Evolutionary conservation across 257 asterid genomes (phyloP).

Genomic region (Thymus quinquecostatus): DNA sequence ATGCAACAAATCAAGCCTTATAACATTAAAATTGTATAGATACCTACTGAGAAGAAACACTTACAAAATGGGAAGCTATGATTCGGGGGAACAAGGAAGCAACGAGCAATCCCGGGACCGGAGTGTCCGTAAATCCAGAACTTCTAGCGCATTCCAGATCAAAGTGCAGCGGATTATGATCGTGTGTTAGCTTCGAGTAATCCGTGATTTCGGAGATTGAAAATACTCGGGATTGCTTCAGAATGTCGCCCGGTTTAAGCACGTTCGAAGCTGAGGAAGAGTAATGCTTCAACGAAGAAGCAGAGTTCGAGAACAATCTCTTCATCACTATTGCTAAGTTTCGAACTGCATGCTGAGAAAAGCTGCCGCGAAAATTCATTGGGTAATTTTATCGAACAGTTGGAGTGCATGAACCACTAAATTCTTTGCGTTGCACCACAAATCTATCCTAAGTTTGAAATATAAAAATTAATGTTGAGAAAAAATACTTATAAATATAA

Average conservation of each 20-base stretch:
- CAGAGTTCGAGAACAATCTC: slow-evolving; percentile 29
- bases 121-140: slow-evolving; percentile 60
- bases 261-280: slow-evolving; percentile 39
- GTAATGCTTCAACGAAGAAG: slow-evolving; percentile 32
- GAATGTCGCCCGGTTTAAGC: slow-evolving; percentile 52
- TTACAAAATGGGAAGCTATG: slow-evolving; percentile 75
- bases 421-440: too few relatives aligned
- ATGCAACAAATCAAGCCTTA: background rate
- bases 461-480: too few relatives aligned
- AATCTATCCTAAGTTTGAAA: too few relatives aligned
- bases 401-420: slow-evolving; percentile 8
- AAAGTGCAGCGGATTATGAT: slow-evolving; percentile 76
- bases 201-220: slow-evolving; percentile 50
- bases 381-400: slow-evolving; percentile 35
- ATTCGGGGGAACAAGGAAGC: slow-evolving; percentile 83
- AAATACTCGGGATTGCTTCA: slow-evolving; percentile 62
- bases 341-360: background rate
- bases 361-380: slow-evolving; percentile 8
- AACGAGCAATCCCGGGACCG: slow-evolving; percentile 81
- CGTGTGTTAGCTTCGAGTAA: slow-evolving; percentile 68
- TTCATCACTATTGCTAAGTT: slow-evolving; percentile 22
- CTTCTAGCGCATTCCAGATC: slow-evolving; percentile 54
- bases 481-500: too few relatives aligned
- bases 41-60: slow-evolving; percentile 28
- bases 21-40: too few relatives aligned